A percentile compares a stretch with the other conserved stretches of the same genome.
Conservation (phyloP, 2,329 filamentous ascomycete species). For the Talaromyces atroroseus region DNA sequence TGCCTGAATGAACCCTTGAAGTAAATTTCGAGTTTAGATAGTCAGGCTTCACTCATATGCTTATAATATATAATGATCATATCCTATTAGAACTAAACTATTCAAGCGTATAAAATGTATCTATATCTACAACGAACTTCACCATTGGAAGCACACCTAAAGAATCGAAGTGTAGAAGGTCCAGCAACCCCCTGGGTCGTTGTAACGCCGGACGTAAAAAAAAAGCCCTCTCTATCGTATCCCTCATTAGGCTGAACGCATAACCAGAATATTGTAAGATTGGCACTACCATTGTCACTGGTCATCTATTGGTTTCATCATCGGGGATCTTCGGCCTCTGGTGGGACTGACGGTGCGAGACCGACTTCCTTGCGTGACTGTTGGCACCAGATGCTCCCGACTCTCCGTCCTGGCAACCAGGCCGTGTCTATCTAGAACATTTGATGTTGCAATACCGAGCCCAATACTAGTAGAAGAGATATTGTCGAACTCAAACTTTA, state of each 20-base stretch:
- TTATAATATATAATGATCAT: not conserved
- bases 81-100: not conserved
- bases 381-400: slow-evolving; percentile 64
- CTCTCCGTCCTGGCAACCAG: slow-evolving; percentile 79
- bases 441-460: slow-evolving; percentile 28
- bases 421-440: slow-evolving; percentile 59
- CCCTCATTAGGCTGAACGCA: not conserved
- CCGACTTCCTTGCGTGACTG: slow-evolving; percentile 44
- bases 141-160: not conserved
- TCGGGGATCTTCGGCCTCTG: slow-evolving; percentile 31
- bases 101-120: not conserved
- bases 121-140: not conserved
- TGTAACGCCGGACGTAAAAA: not conserved
- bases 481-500: slow-evolving; percentile 38
- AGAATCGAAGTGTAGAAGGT: not conserved
- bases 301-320: slow-evolving; percentile 30
- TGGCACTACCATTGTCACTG: slow-evolving; percentile 21
- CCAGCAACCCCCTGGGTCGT: no score
- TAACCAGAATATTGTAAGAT: not conserved
- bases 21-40: not conserved
- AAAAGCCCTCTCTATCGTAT: not conserved
- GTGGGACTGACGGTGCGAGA: slow-evolving; percentile 47
- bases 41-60: not conserved
- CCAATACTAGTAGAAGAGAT: slow-evolving; percentile 35
- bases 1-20: not conserved